Evolutionary conservation across 164 flowering plant genomes (phyloP), one percentile per base, ranked within the genome.

Genomic region (Kalanchoe fedtschenkoi): DNA sequence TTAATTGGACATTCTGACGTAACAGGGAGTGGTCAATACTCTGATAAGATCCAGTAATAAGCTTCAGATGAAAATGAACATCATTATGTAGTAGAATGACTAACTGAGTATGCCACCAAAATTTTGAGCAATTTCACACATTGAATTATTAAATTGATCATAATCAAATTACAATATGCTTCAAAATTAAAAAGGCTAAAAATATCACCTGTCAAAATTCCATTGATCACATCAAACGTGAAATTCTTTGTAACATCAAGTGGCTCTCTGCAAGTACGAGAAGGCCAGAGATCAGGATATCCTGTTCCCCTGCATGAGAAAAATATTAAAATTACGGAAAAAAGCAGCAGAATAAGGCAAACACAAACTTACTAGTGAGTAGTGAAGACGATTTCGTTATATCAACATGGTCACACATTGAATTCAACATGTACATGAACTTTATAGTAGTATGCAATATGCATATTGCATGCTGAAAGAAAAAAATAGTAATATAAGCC

Each of bases 251-350:
- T 33, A 63, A 90, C 92, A 81, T 93, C 97, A 61, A 93, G 92
- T 58, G 99, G 99, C 83, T 93, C 95, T 75, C 78, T 80, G 67
- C 97, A 93, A 38, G 86, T 71, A 55, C 75, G 42, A 53, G 97
- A 86, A 62, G 99, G 97, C 99, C 99, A 93, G 57, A 93, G 91
- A 73, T 88, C 86, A 66, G 96, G 95, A 78, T 93, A 93, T 67
- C 99, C 99, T 60, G 58, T 64, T 5, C 97, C 99, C 99, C 99
- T 93, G 80, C 73, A 77, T 11, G 54, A 63, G 69, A 67, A 70
- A 38, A 47, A 44, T 39, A 29, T 51, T 34, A 66, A 56, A 24
- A 32, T 57, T 29, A 35, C 60, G 53, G 32, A 32, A 11, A 51
- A 44, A 51, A 59, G 11, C 32, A n/a, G 17, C 32, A 2, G 56